Evolutionary conservation across 2,329 filamentous ascomycete genomes (phyloP).

Genomic region (Penicillium glabrum): DNA sequence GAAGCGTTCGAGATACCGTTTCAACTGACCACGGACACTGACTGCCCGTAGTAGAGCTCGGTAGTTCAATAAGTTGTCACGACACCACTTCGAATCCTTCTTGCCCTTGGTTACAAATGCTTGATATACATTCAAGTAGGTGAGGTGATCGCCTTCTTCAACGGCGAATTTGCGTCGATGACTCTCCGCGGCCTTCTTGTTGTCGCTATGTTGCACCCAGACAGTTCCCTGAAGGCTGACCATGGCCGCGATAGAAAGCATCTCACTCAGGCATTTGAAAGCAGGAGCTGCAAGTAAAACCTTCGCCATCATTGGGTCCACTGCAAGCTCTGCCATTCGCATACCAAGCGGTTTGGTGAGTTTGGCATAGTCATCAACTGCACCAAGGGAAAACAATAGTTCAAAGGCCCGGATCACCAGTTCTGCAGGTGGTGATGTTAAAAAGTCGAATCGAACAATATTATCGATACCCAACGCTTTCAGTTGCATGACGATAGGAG

Average conservation of each 20-base stretch:
- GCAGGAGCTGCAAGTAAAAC: conserved; percentile 72
- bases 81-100: conserved; percentile 83
- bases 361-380: conserved; percentile 85
- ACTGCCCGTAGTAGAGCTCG: conserved; percentile 79
- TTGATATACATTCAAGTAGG: conserved; percentile 89
- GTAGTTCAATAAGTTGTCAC: conserved; percentile 83
- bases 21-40: conserved; percentile 82
- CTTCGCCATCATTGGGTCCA: conserved; percentile 96
- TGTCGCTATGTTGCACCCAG: conserved; percentile 78
- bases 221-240: conserved; percentile 78
- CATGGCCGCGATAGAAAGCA: conserved; percentile 93
- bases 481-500: conserved; percentile 82
- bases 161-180: conserved; percentile 80
- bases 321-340: conserved; percentile 87
- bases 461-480: conserved; percentile 97
- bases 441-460: conserved; percentile 83
- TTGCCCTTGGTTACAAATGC: conserved; percentile 80
- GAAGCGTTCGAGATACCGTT: conserved; percentile 83
- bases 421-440: conserved; percentile 81
- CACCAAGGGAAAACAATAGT: conserved; percentile 80
- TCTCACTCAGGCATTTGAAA: conserved; percentile 79
- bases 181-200: conserved; percentile 72
- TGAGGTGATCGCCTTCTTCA: conserved; percentile 91
- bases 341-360: conserved; percentile 84
- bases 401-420: conserved; percentile 84